Evolutionary conservation across 2,329 filamentous ascomycete genomes (phyloP).

Genomic region (Chaetomiaceae sp.): DNA sequence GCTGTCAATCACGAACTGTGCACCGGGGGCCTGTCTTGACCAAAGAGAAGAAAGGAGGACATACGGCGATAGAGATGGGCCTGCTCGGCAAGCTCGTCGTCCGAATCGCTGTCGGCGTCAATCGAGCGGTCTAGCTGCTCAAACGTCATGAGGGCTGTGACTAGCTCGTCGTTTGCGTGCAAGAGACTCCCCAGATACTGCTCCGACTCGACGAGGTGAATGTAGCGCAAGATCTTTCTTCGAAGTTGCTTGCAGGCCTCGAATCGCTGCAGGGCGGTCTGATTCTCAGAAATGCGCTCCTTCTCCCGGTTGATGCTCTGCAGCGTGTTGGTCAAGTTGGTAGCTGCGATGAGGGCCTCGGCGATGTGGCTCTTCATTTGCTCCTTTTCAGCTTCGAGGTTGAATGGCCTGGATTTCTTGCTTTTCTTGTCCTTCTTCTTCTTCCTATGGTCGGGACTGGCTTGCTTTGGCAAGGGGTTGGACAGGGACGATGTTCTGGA

Average conservation of each 20-base stretch:
- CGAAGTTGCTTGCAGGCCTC: conserved; percentile 82
- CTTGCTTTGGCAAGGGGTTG: conserved; percentile 13
- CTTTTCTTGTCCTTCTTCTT: conserved; percentile 51
- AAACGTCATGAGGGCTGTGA: conserved; percentile 87
- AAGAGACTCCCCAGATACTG: conserved; percentile 88
- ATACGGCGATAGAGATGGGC: conserved; percentile 60
- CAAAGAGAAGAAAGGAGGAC: conserved; percentile 18
- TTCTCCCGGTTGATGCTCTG: conserved; percentile 87
- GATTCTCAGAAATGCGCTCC: conserved; percentile 82
- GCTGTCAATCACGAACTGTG: conserved; percentile 28
- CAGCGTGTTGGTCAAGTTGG: conserved; percentile 80
- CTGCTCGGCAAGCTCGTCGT: conserved; percentile 64
- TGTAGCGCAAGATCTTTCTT: conserved; percentile 82
- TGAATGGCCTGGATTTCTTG: conserved; percentile 65
- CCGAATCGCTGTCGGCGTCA: conserved; percentile 68
- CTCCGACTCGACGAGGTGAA: conserved; percentile 85
- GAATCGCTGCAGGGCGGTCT: conserved; percentile 69
- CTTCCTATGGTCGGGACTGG: conserved; percentile 45
- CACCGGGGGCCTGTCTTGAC: background rate
- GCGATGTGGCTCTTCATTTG: conserved; percentile 86
- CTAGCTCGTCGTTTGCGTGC: conserved; percentile 93
- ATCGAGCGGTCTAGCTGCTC: conserved; percentile 88
- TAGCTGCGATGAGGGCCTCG: conserved; percentile 83
- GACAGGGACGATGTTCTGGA: conserved; percentile 28
- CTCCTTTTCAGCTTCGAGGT: conserved; percentile 80